Conservation (phyloP, 2,329 filamentous ascomycete species). For the Anthostomella pinea region DNA sequence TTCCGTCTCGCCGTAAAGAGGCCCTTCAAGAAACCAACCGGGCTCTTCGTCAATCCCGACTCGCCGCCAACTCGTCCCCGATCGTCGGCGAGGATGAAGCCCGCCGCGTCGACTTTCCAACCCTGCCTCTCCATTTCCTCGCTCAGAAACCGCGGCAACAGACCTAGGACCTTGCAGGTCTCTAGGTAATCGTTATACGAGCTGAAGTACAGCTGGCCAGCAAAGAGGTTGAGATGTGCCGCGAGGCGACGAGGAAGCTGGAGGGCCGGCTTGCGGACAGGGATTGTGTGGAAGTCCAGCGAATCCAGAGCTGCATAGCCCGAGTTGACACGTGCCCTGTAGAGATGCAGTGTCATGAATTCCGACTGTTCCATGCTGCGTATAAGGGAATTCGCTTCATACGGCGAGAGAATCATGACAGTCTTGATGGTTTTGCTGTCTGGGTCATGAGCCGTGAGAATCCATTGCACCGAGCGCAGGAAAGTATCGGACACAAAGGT, state of each 20-base stretch:
- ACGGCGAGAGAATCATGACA: no score
- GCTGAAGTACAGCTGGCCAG: conserved; percentile 13
- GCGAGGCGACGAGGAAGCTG: conserved; percentile 1
- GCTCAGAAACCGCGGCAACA: conserved; percentile 2
- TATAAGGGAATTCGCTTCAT: no score
- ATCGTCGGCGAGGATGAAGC: conserved; percentile 8
- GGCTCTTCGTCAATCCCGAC: conserved; percentile 8
- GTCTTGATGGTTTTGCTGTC: no score
- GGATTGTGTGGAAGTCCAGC: conserved; percentile 10
- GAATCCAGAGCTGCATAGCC: conserved; percentile 6
- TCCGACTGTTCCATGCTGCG: background rate
- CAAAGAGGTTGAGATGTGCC: conserved; percentile 9
- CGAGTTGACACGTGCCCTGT: conserved; percentile 8
- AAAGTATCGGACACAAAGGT: no score
- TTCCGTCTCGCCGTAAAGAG: conserved; percentile 10
- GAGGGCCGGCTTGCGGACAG: background rate
- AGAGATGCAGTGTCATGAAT: conserved; percentile 9
- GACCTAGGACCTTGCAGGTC: conserved; percentile 8
- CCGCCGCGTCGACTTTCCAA: conserved; percentile 10
- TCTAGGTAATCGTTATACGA: conserved; percentile 7
- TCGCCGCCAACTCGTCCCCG: no score
- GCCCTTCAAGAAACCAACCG: conserved; percentile 10
- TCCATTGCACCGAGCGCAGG: no score
- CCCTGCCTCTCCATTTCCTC: conserved; percentile 1
- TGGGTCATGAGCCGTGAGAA: no score